Evolutionary conservation across 2,329 filamentous ascomycete species (phyloP), one percentile per base, ranked within the genome.

Genomic region (Beauveria sp.): DNA sequence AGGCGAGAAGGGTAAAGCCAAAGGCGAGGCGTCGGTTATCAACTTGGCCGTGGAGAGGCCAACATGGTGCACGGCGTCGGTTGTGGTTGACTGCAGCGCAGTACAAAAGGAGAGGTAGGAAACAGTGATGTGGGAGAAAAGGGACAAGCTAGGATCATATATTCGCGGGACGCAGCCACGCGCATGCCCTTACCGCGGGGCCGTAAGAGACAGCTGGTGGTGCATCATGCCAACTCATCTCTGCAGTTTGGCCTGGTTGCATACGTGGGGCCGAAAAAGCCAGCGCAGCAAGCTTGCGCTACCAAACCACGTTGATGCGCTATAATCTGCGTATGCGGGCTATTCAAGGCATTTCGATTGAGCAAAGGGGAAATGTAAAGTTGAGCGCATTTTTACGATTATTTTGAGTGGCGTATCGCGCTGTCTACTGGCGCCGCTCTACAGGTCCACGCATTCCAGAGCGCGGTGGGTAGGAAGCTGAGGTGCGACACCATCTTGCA

Each of bases 171-270:
- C 50, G 47, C 57, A 46, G 52, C 59, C 51, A 61, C 59, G 50
- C 52, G 46, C 49, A 42, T 60, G 9, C 57, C 46, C 40, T 40
- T 51, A 18, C 56, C 46, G 56, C 43, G 38, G 38, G 56, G 56
- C 49, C 49, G 40, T 28, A 53, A 54, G 40, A 52, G 53, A 62
- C 60, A 62, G 47, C 60, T 62, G 60, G 60, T 62, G 46, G 46
- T 62, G 60, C 60, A 62, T 62, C 52, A 57, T 58, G 61, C 61
- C 61, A 62, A 51, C 61, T 60, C 61, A 62, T 62, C 61, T 55
- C 61, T 62, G 61, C 60, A 62, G 49, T 53, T 34, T 61, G 60
- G 54, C 22, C 30, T 53, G 54, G 54, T 47, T 52, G 54, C 57
- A 62, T 54, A 38, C 56, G 61, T 60, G 61, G 61, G 61, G 56